phyloP scores from a whole-genome alignment of 169 alveolate genomes.

The Eimeria falciformis region DNA sequence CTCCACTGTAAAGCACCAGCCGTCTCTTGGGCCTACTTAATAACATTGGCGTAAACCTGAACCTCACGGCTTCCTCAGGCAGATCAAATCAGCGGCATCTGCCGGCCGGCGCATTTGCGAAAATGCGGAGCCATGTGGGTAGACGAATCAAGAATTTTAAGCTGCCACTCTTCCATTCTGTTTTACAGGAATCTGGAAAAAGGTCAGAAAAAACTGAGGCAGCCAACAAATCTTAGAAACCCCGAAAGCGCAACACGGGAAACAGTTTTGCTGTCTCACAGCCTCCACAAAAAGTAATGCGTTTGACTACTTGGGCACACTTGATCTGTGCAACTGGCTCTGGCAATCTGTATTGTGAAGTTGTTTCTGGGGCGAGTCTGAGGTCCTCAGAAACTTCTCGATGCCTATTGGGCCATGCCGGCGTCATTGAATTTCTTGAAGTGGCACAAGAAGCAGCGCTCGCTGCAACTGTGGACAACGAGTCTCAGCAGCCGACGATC shows the following conservation, averaged over 20 bases:
- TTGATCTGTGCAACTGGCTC: too few species aligned
- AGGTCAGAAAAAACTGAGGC: conserved; percentile 31
- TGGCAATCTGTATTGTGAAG: too few species aligned
- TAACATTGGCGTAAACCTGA: too few species aligned
- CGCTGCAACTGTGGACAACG: conserved; percentile 79
- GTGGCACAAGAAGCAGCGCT: conserved; percentile 46
- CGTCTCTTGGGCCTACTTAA: too few species aligned
- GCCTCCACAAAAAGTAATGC: too few species aligned
- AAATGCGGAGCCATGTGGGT: conserved; percentile 62
- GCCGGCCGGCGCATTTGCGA: conserved; percentile 57
- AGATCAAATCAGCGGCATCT: conserved; percentile 59
- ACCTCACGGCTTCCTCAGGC: neutral
- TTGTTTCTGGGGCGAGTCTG: too few species aligned
- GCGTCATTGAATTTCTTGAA: conserved; percentile 68
- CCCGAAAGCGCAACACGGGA: too few species aligned
- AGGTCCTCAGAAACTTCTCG: conserved; percentile 42
- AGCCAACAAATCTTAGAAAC: too few species aligned
- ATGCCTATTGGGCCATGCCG: conserved; percentile 74
- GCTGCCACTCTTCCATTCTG: conserved; percentile 60
- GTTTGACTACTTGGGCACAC: too few species aligned
- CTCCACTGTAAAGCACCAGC: too few species aligned
- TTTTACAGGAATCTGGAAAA: conserved; percentile 18
- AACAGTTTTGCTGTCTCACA: too few species aligned
- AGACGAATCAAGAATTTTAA: conserved; percentile 7
- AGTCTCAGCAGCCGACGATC: conserved; percentile 41